Base-by-base conservation (phyloP, 1,139 yeast species). In the Debaryomyces fabryi region DNA sequence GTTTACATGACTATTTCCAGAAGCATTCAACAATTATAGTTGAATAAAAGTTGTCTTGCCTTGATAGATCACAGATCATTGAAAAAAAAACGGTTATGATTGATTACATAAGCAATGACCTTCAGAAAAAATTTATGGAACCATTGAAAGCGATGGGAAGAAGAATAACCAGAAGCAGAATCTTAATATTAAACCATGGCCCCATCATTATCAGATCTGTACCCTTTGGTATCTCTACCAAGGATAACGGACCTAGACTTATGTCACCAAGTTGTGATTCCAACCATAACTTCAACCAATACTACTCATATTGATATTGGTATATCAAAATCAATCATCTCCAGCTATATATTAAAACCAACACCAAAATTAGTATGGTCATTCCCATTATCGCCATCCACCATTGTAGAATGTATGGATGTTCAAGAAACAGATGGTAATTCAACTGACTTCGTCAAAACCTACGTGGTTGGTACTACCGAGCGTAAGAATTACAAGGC, bases 291-390 rank as follows among this genome's bases (percentile, higher is more conserved):
- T 13, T 60, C 64, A 27, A 49, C 61, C 45, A 64, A 65, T 35
- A 60, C 67, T 13, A 55, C 68, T 24, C 58, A 65, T 23, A 62
- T 76, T 33, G 83, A 84, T 58, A 67, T 89, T 36, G 96, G 91
- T 41, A 78, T 89, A 33, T 85, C 95, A 23, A 90, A 88, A 50
- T 86, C 95, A 39, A 83, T 87, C 48, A 75, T 91, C 46, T 82
- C 89, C 16, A 81, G 85, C 49, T 87, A 85, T 61, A 72, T 87
- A 30, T 77, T 88, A 46, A 83, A 82, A 57, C 97, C 97, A 33
- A 83, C 95, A 10, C 96, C 96, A 12, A 86, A 83, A 59, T 71
- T 88, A 57, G 71, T 83, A 39, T 87, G 93, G 87, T 83, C 90
- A 0, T 78, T 81, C 59, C 82, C 93, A 4, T 73, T 88, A 36